Evolutionary conservation across 257 asterid genomes (phyloP), one percentile per base, ranked within the genome.

Genomic region (Anisodus acutangulus): DNA sequence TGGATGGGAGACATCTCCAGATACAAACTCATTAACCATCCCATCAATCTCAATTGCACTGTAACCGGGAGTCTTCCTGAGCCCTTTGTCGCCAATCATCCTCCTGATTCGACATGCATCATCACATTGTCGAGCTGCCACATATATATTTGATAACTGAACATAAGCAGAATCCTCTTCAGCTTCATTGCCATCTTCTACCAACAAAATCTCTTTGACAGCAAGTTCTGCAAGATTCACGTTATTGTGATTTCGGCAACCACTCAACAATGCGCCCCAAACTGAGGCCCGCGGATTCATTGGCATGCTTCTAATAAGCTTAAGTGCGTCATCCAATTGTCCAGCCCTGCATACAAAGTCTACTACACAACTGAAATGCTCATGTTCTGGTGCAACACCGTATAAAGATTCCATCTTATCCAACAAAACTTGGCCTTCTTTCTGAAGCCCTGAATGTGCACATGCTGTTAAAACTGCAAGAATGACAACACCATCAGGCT

Each of bases 251-350:
- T 62, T 62, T 51, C 92, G 87, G n/a, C 88, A 84, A 35, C 88
- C 89, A 69, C 89, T 86, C 71, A 87, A 58, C 43, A 89, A 71
- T 62, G 92, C 92, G 5, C 92, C 92, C 92, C 92, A 89, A 10
- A 86, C 89, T 43, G 92, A 89, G 74, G 88, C 89, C 54, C 41
- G 57, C 3, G 92, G 89, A 67, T 86, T 88, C 89, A 89, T 86
- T 8, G 92, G 89, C 92, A 89, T 87, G 78, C 59, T 80, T 79
- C 82, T 74, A 63, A 88, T 89, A 8, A 89, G 82, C 84, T 89
- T 58, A 57, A 88, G 79, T 22, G 90, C 90, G 1, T 86, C 90
- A 9, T 83, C 68, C 59, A 89, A 83, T 79, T 69, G 80, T 0
- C 89, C 92, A 5, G 88, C 85, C 22, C 87, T 71, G 76, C 89